A percentile compares a stretch with the other conserved stretches of the same genome.
phyloP scores from a whole-genome alignment of 225 moss, liverwort and hornwort species.

The Straminergon stramineum region DNA sequence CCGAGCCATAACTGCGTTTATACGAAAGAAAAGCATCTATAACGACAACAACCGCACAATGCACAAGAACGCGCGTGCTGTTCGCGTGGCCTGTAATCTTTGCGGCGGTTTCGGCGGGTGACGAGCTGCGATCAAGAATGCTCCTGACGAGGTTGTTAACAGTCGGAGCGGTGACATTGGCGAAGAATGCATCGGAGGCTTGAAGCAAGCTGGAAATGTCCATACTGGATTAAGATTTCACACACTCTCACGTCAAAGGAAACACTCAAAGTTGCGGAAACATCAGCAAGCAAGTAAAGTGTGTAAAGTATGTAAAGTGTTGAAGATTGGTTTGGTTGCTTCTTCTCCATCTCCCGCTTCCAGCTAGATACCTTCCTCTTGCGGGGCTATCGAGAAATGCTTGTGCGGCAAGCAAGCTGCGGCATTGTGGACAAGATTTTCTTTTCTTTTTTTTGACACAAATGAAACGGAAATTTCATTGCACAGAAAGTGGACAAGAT shows the following conservation, averaged over 20 bases:
- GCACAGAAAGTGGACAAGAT: not conserved
- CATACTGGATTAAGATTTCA: not conserved
- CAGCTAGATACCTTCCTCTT: not conserved
- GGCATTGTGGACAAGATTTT: not conserved
- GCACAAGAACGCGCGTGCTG: constrained; percentile 7
- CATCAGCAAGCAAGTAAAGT: not conserved
- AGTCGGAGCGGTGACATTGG: not conserved
- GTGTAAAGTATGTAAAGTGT: no score
- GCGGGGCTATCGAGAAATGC: not conserved
- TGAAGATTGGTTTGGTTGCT: not conserved
- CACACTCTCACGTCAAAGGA: not conserved
- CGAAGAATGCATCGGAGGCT: constrained; percentile 12
- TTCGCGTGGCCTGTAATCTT: not conserved
- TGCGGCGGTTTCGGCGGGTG: not conserved
- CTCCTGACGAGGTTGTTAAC: not conserved
- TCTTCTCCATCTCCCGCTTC: not conserved
- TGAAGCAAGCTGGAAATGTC: not conserved
- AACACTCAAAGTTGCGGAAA: not conserved
- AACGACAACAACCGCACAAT: not conserved
- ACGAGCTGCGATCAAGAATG: constrained; percentile 2
- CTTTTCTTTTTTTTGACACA: no score
- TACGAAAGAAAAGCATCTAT: constrained; percentile 1
- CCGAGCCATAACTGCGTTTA: constrained; percentile 6
- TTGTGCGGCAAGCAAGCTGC: not conserved
- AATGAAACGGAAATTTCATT: no score